phyloP scores from a whole-genome alignment of 2,329 filamentous ascomycete genomes.

The Xenosphaeropsis pyriputrescens region DNA sequence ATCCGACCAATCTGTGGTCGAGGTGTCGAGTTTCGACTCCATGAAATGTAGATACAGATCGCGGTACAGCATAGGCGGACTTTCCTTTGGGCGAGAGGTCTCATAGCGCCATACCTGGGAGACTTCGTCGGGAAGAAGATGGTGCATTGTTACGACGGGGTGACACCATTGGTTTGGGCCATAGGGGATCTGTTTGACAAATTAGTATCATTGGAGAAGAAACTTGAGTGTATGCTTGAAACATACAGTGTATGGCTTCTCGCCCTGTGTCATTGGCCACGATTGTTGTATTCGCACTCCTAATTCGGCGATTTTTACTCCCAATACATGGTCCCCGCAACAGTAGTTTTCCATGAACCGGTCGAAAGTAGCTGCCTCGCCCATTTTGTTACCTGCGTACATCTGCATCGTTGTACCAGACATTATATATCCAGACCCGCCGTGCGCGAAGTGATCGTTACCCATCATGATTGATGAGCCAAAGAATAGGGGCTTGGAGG shows the following conservation, averaged over 20 bases:
- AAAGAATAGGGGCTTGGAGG: constrained; percentile 28
- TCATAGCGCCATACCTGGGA: constrained; percentile 37
- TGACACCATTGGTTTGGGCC: constrained; percentile 32
- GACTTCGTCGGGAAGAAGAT: constrained; percentile 36
- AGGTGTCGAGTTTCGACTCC: constrained; percentile 23
- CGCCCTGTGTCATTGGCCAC: constrained; percentile 39
- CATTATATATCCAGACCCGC: constrained; percentile 38
- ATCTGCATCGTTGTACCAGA: constrained; percentile 34
- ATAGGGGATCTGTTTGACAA: constrained; percentile 21
- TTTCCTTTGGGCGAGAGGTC: constrained; percentile 18
- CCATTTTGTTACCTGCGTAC: constrained; percentile 25
- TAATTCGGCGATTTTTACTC: constrained; percentile 30
- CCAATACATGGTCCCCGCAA: constrained; percentile 37
- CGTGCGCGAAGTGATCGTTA: constrained; percentile 33
- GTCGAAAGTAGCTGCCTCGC: constrained; percentile 32
- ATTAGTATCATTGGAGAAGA: no score
- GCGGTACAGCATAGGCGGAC: constrained; percentile 23
- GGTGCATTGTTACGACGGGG: constrained; percentile 41
- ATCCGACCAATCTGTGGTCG: no score
- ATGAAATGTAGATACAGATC: constrained; percentile 35
- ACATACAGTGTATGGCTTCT: constrained; percentile 29
- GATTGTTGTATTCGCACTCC: constrained; percentile 24
- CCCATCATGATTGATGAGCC: constrained; percentile 30
- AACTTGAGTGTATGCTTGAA: no score
- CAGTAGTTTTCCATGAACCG: constrained; percentile 23